Evolutionary conservation across 108 stramenopile species (phyloP), one percentile per base, ranked within the genome.

Genomic region (Ochromonas danica): DNA sequence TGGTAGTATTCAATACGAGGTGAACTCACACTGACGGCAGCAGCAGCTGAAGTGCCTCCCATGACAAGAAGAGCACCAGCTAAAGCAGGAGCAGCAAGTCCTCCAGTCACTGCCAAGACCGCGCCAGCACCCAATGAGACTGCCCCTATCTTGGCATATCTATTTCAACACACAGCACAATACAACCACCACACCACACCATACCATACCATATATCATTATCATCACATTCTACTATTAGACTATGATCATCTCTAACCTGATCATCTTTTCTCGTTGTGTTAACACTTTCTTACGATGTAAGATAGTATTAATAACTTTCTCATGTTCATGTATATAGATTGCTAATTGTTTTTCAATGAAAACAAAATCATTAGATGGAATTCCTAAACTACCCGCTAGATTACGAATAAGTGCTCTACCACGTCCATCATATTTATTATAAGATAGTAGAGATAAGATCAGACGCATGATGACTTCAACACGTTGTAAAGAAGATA

Each of bases 41-140:
- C 17, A 36, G 63, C 63, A 67, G 63, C 63, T 3, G 63, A 67
- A 35, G 63, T 67, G 25, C 14, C 25, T 22, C 63, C 63, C 63
- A 67, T 67, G 10, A 67, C 63, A 31, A 67, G 14, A 14, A 67
- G 35, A 3, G 63, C 63, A 22, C 33, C 63, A 67, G 63, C 63
- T 35, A 67, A 14, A 6, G 63, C 63, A 67, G 63, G 63, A 35
- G 63, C 63, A 31, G 63, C 63, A 35, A 67, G 35, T 35, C 63
- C 63, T 14, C 63, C 63, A 14, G 63, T 31, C 33, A 67, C 63
- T 6, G 63, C 63, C 33, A 67, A 28, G 3, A 67, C 17, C 6
- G 63, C 63, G 10, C 63, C 63, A 35, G 63, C 63, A 35, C 63
- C 63, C 6, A 67, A 22, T 10, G 30, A 3, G 3, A 67, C 63